These are phyloP conservation scores for Lathyrus oleraceus DNA, from an alignment of 306 rosid genomes.

Conservation along the genomic window DNA sequence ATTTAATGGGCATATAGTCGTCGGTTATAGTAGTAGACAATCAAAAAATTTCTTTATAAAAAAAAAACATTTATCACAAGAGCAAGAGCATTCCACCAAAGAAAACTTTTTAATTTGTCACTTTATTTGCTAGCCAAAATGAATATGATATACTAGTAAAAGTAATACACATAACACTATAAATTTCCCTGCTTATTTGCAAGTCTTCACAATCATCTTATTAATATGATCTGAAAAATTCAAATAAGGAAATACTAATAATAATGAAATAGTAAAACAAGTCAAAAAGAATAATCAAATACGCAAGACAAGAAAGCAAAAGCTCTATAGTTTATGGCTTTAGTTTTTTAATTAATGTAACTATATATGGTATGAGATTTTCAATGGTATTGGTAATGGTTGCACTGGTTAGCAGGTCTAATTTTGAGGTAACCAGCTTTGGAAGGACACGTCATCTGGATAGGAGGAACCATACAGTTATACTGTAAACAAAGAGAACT, in stretches of 20 bases:
- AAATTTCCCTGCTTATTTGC: not conserved
- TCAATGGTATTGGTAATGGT: conserved; percentile 34
- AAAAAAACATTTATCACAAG: too few species aligned
- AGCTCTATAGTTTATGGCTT: not conserved
- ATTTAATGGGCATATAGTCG: too few species aligned
- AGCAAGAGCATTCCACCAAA: too few species aligned
- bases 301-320: not conserved
- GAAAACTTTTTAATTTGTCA: not conserved
- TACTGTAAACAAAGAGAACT: conserved; percentile 86
- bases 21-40: too few species aligned
- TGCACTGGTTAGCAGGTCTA: conserved; percentile 72
- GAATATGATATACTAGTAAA: not conserved
- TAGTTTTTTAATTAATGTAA: not conserved
- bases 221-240: not conserved
- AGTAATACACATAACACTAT: not conserved
- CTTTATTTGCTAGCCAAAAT: not conserved
- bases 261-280: not conserved
- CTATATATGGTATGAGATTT: conserved; percentile 11
- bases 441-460: conserved; percentile 78
- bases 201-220: not conserved
- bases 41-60: too few species aligned
- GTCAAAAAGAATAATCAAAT: conserved; percentile 23
- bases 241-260: not conserved
- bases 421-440: conserved; percentile 74
- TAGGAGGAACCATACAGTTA: conserved; percentile 93